phyloP scores from a whole-genome alignment of 2,329 filamentous ascomycete species.

The Paracoccidioides lutzii region DNA sequence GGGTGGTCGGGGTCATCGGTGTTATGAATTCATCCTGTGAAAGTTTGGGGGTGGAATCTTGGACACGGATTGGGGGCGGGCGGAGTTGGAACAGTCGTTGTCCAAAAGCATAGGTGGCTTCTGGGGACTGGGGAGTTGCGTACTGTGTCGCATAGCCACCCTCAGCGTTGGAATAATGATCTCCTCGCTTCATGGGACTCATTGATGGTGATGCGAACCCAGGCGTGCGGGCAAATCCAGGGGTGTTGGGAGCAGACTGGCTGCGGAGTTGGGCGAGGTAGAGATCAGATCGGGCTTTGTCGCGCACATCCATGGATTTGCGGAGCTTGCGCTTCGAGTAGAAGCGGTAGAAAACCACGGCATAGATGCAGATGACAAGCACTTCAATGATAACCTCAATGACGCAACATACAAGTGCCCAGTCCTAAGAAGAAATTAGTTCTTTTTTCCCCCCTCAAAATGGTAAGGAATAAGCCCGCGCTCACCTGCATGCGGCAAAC shows the following conservation, averaged over 20 bases:
- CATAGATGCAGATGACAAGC: slow-evolving; percentile 85
- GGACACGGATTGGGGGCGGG: slow-evolving; percentile 66
- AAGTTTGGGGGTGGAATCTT: slow-evolving; percentile 61
- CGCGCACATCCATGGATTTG: slow-evolving; percentile 93
- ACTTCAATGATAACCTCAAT: slow-evolving; percentile 91
- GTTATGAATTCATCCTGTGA: slow-evolving; percentile 47
- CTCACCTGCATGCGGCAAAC: slow-evolving; percentile 76
- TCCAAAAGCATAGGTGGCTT: slow-evolving; percentile 37
- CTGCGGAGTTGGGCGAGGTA: slow-evolving; percentile 76
- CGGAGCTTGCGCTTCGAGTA: slow-evolving; percentile 90
- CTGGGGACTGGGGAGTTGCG: slow-evolving; percentile 51
- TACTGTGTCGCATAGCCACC: slow-evolving; percentile 39
- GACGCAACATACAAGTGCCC: slow-evolving; percentile 89
- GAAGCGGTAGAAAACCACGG: slow-evolving; percentile 90
- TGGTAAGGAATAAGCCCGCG: background rate
- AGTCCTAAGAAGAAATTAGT: slow-evolving; percentile 51
- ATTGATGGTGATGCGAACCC: slow-evolving; percentile 33
- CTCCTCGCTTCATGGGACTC: slow-evolving; percentile 20
- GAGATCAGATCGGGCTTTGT: slow-evolving; percentile 85
- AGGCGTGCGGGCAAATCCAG: slow-evolving; percentile 64
- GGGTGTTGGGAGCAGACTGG: slow-evolving; percentile 90
- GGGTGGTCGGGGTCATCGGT: slow-evolving; percentile 17
- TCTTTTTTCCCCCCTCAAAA: slow-evolving; percentile 7
- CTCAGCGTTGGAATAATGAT: slow-evolving; percentile 39
- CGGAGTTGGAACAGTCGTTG: slow-evolving; percentile 68